Base-by-base conservation (phyloP, 345 rosid species). In the Laguncularia racemosa region DNA sequence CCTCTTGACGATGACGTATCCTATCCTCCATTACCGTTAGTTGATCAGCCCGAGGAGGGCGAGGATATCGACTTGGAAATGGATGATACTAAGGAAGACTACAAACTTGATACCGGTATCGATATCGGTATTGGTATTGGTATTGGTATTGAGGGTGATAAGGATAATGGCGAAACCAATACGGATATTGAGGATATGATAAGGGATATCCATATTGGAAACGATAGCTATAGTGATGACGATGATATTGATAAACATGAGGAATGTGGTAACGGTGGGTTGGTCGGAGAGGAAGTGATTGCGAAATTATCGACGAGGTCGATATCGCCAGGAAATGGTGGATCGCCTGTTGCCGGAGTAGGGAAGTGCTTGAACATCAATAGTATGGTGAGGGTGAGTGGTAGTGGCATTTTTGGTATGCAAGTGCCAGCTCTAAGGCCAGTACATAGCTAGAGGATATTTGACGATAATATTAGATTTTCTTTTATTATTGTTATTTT, bases 1-100 rank as follows among this genome's bases (percentile, higher is more conserved):
- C 53, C 62, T n/a, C 20, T 84, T 19, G 75, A 78, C 26, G 68
- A 73, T 20, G 54, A 61, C 33, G 57, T 44, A 16, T 48, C 10
- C 20, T 3, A 52, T 53, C 40, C 40, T 33, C 40, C 40, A 50
- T 38, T 20, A 17, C 28, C 66, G 54, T 16, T 2, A 46, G 21
- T 16, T 13, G 2, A 40, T 26, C 18, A 14, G n/a, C 21, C 12
- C 15, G 38, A 59, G n/a, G 58, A 58, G 12, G 60, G 49, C 0
- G 65, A 57, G 17, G 44, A 60, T 20, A 14, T 19, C 15, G 21
- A 40, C 9, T 11, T 40, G 16, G 18, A 14, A 21, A 48, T 17
- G 14, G 55, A 18, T 4, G 51, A 23, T 16, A 26, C 19, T 12
- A 18, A 44, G 2, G 4, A 15, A 4, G 23, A 48, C n/a, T 1